Evolutionary conservation across 2,329 filamentous ascomycete genomes (phyloP).

Genomic region (Calycina herbarum): DNA sequence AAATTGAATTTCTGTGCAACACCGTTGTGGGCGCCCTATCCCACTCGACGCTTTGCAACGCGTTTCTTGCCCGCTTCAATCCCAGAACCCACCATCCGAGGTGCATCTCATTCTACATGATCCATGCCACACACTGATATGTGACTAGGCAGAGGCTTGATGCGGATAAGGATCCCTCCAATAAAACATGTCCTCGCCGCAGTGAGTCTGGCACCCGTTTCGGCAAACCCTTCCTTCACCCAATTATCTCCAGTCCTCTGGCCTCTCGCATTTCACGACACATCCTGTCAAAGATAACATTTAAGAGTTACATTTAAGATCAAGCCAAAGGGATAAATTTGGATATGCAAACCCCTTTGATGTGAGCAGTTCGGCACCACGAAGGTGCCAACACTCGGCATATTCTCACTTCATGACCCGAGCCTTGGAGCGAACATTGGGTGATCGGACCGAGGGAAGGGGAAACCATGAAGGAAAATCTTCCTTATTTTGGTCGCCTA

Average conservation of each 20-base stretch:
- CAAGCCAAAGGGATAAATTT: neutral
- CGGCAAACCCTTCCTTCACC: neutral
- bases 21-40: neutral
- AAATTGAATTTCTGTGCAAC: neutral
- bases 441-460: too few species aligned
- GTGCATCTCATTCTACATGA: neutral
- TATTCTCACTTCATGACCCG: too few species aligned
- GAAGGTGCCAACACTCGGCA: neutral
- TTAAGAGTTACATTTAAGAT: neutral
- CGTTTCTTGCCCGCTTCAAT: neutral
- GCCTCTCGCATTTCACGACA: neutral
- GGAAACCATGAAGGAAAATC: neutral
- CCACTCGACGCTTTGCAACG: neutral
- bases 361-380: neutral
- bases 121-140: neutral
- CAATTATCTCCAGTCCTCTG: neutral
- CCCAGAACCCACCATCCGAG: constrained; percentile 5
- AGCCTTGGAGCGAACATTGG: too few species aligned
- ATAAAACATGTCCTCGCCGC: neutral
- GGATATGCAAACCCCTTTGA: neutral
- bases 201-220: neutral
- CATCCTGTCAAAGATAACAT: neutral
- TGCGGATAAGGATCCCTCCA: neutral
- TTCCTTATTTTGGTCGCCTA: neutral
- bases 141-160: neutral